A percentile compares a stretch with the other conserved stretches of the same genome.
Evolutionary conservation across 2,329 filamentous ascomycete genomes (phyloP).

Genomic region (Drechmeria coniospora): DNA sequence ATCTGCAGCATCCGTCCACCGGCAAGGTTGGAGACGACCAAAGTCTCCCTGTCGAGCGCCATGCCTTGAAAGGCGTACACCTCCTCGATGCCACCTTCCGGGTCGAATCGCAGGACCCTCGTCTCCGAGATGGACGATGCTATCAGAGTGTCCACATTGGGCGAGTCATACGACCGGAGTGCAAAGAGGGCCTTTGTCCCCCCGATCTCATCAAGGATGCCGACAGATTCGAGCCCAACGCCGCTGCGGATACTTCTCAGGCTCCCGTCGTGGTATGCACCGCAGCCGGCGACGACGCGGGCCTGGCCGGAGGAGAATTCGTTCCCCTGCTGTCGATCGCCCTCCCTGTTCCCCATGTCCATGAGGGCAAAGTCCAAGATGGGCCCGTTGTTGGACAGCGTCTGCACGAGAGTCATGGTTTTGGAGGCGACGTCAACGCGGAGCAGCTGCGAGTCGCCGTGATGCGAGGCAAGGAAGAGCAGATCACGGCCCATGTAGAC

Average conservation of each 20-base stretch:
- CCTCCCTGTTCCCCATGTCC: slow-evolving; percentile 81
- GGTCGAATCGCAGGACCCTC: slow-evolving; percentile 62
- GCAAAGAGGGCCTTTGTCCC: slow-evolving; percentile 61
- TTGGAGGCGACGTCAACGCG: slow-evolving; percentile 29
- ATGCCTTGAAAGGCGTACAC: slow-evolving; percentile 61
- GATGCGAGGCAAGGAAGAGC: slow-evolving; percentile 81
- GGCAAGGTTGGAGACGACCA: slow-evolving; percentile 53
- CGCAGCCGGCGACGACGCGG: slow-evolving; percentile 82
- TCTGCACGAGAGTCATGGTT: slow-evolving; percentile 53
- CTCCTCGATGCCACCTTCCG: slow-evolving; percentile 71
- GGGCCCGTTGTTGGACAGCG: slow-evolving; percentile 62
- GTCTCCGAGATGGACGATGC: slow-evolving; percentile 76
- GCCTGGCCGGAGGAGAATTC: slow-evolving; percentile 93
- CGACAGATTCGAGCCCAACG: slow-evolving; percentile 78
- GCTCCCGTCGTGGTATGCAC: slow-evolving; percentile 77
- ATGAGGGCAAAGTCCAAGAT: slow-evolving; percentile 90
- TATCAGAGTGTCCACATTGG: slow-evolving; percentile 52
- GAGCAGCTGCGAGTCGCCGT: slow-evolving; percentile 80
- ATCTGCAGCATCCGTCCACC: slow-evolving; percentile 58
- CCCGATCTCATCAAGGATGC: slow-evolving; percentile 64
- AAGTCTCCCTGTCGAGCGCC: slow-evolving; percentile 51
- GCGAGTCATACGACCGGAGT: slow-evolving; percentile 34
- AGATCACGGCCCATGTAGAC: slow-evolving; percentile 61
- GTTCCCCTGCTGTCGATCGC: slow-evolving; percentile 58
- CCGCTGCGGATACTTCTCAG: slow-evolving; percentile 84